Conservation (phyloP, 2,329 filamentous ascomycete genomes). For the Fusarium succisae region DNA sequence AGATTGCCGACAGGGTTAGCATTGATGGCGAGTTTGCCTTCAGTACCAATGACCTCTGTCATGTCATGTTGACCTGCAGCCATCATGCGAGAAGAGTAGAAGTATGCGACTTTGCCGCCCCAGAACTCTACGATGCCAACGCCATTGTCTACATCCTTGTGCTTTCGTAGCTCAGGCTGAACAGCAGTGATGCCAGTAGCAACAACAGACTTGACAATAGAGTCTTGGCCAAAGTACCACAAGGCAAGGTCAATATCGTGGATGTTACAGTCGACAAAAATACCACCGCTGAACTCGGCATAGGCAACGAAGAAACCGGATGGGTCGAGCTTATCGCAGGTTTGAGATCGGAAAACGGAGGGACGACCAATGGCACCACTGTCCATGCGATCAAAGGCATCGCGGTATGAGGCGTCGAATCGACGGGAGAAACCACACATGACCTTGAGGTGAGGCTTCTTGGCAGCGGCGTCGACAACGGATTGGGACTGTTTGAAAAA, state of each 20-base stretch:
- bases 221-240: constrained; percentile 48
- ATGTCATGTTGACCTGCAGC: constrained; percentile 73
- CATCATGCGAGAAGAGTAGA: constrained; percentile 75
- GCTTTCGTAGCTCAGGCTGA: constrained; percentile 45
- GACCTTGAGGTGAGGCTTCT: constrained; percentile 70
- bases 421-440: constrained; percentile 56
- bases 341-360: constrained; percentile 71
- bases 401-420: constrained; percentile 73
- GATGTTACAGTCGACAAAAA: constrained; percentile 77
- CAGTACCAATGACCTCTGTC: constrained; percentile 74
- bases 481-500: constrained; percentile 59
- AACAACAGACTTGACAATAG: constrained; percentile 44
- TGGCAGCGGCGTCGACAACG: constrained; percentile 65
- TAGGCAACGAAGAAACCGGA: constrained; percentile 75
- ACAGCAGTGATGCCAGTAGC: constrained; percentile 47
- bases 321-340: constrained; percentile 73
- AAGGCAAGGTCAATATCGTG: constrained; percentile 67
- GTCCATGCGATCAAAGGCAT: constrained; percentile 63
- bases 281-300: constrained; percentile 71
- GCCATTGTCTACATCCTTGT: constrained; percentile 47
- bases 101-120: constrained; percentile 70
- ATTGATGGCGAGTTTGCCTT: constrained; percentile 71
- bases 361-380: constrained; percentile 67
- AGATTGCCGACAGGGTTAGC: constrained; percentile 64
- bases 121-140: constrained; percentile 72